These are phyloP conservation scores for Meripilus lineatus DNA, from an alignment of 1,284 basidiomycete genomes.

Conservation along the genomic window DNA sequence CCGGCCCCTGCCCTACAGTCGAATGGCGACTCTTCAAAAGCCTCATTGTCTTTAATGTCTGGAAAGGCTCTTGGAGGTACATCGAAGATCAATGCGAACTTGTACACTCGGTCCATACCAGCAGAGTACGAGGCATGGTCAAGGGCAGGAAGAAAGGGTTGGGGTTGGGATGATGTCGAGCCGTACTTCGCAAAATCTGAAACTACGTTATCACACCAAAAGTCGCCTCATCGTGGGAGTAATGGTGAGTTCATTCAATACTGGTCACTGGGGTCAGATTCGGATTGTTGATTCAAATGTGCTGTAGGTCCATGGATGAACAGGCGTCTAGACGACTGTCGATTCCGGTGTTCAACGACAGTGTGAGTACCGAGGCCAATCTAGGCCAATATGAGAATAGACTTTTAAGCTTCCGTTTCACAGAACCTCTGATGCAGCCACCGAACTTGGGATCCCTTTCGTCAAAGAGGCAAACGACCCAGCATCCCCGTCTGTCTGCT, in stretches of 20 bases:
- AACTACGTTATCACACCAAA: background rate
- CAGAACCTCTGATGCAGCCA: background rate
- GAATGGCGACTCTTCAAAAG: background rate
- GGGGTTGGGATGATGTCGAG: conserved; percentile 29
- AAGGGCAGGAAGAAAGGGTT: conserved; percentile 24
- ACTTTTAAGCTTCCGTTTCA: background rate
- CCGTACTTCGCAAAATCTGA: conserved; percentile 28
- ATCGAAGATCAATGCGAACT: conserved; percentile 34
- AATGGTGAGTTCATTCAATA: background rate
- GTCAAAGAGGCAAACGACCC: background rate
- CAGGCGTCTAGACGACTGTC: no score
- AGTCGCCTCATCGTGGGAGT: background rate
- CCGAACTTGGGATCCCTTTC: conserved; percentile 1
- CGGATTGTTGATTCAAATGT: no score
- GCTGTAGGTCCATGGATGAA: no score
- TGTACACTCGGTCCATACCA: conserved; percentile 29
- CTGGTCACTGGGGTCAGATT: no score
- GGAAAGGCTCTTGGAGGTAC: conserved; percentile 37
- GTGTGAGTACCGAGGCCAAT: no score
- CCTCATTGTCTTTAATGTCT: conserved; percentile 16
- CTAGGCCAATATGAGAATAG: no score
- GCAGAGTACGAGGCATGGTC: conserved; percentile 31
- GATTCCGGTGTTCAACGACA: no score
- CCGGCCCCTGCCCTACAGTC: no score
- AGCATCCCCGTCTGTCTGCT: background rate